These are phyloP conservation scores for Quercus engelmannii DNA, from an alignment of 306 rosid genomes.

Conservation along the genomic window DNA sequence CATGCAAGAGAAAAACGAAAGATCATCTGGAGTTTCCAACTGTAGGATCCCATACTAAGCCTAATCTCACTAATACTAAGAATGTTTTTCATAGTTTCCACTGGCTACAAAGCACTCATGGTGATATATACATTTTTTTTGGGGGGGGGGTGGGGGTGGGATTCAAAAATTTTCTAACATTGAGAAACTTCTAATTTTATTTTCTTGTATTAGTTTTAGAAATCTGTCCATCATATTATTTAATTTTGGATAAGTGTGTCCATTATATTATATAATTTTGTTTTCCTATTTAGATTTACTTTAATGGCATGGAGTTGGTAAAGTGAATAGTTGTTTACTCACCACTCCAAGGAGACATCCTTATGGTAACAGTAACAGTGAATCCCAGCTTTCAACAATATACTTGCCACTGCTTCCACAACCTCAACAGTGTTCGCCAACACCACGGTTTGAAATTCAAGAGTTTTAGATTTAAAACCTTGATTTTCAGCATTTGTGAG, in stretches of 20 bases:
- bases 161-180: background rate
- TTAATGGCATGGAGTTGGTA: background rate
- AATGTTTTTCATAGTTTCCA: background rate
- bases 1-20: background rate
- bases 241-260: background rate
- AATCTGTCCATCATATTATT: background rate
- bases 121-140: no score
- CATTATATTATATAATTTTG: background rate
- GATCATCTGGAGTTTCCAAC: background rate
- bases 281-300: background rate
- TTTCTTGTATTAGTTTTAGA: background rate
- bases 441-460: constrained; percentile 71
- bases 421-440: constrained; percentile 93
- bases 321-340: background rate
- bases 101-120: background rate
- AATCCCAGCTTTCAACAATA: constrained; percentile 56
- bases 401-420: constrained; percentile 78
- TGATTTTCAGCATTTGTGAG: constrained; percentile 72
- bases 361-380: constrained; percentile 82
- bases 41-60: background rate
- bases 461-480: constrained; percentile 39
- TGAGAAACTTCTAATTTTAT: background rate
- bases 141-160: no score
- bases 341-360: constrained; percentile 63
- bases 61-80: background rate